These are phyloP conservation scores for Populus euphratica DNA, from an alignment of 345 rosid genomes.

Conservation along the genomic window DNA sequence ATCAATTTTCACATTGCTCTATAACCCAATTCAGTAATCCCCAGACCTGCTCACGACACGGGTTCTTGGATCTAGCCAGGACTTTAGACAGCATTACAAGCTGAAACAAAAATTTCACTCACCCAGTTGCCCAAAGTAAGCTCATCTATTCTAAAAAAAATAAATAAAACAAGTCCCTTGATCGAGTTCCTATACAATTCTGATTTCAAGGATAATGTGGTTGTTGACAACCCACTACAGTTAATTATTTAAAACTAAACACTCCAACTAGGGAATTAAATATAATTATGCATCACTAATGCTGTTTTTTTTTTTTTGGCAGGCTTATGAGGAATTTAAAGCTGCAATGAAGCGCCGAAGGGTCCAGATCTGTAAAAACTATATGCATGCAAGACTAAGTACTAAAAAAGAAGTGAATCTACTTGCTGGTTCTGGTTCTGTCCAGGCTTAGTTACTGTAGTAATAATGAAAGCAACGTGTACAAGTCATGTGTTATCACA, in stretches of 20 bases:
- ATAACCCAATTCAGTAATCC: conserved; percentile 10
- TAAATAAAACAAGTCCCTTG: background rate
- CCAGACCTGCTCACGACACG: conserved; percentile 13
- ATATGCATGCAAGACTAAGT: background rate
- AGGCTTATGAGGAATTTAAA: background rate
- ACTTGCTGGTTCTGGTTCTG: background rate
- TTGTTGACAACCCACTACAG: background rate
- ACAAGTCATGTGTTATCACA: background rate
- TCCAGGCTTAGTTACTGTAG: background rate
- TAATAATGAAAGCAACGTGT: background rate
- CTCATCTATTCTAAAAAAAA: background rate
- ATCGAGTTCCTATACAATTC: background rate
- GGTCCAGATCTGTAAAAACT: background rate
- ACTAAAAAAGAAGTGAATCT: background rate
- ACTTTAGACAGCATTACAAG: conserved; percentile 3
- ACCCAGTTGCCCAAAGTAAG: background rate
- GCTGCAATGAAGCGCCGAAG: background rate
- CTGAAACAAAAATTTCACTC: background rate
- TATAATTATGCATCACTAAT: background rate
- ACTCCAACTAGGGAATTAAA: background rate
- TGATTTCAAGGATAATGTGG: background rate
- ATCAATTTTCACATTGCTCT: conserved; percentile 16
- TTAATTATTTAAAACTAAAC: background rate
- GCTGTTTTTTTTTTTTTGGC: background rate
- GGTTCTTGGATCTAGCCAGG: conserved; percentile 24